phyloP scores from a whole-genome alignment of 495 filamentous ascomycete species.

The Trichoderma erinaceum region DNA sequence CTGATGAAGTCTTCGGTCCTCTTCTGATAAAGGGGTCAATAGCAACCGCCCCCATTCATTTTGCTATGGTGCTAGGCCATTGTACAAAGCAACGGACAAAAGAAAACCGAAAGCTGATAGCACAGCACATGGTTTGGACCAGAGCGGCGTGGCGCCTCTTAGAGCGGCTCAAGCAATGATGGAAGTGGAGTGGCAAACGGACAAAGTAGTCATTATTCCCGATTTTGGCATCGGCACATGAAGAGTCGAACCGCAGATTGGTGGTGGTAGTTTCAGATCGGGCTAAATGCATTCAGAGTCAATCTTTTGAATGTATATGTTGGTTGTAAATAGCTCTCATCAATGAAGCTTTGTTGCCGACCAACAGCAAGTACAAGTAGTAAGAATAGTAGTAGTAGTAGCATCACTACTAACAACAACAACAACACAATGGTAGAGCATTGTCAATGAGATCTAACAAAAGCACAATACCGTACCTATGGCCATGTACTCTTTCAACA shows the following conservation, averaged over 20 bases:
- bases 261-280: too few species aligned
- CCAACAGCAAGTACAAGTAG: too few species aligned
- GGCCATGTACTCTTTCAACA: neutral
- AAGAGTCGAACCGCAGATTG: neutral
- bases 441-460: neutral
- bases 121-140: neutral
- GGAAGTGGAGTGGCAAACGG: neutral
- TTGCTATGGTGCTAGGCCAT: neutral
- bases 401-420: too few species aligned
- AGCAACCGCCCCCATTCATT: neutral
- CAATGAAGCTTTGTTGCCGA: too few species aligned
- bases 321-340: too few species aligned
- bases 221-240: neutral
- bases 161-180: neutral
- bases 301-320: too few species aligned
- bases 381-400: too few species aligned
- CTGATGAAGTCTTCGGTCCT: neutral
- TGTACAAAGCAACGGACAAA: neutral
- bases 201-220: neutral
- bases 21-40: neutral
- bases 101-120: neutral
- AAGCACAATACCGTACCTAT: neutral
- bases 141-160: neutral
- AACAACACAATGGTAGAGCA: too few species aligned
- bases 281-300: neutral